Evolutionary conservation across 352 stramenopile genomes (phyloP).

Genomic region (Phytophthora niederhauseri): DNA sequence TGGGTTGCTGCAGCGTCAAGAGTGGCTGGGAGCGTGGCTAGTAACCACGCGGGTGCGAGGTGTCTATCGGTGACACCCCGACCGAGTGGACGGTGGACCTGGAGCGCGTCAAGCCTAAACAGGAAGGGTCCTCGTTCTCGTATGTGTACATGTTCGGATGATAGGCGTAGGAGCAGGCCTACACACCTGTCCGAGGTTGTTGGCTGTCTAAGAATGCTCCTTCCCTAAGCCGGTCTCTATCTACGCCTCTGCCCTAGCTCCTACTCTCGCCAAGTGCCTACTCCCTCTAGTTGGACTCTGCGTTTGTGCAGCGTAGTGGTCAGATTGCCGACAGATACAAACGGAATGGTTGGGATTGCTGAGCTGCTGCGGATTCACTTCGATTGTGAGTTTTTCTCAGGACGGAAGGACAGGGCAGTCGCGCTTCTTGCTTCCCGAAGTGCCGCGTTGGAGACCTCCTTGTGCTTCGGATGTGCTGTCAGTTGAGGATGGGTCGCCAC

Average conservation of each 20-base stretch:
- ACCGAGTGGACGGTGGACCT: background rate
- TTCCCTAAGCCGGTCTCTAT: background rate
- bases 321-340: too few species aligned
- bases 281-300: background rate
- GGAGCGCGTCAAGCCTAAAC: background rate
- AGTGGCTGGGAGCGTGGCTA: slow-evolving; percentile 2
- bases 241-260: background rate
- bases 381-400: too few species aligned
- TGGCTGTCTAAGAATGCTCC: background rate
- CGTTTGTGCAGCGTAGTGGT: background rate
- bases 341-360: too few species aligned
- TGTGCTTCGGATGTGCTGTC: too few species aligned
- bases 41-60: background rate
- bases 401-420: too few species aligned
- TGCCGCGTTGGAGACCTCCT: too few species aligned
- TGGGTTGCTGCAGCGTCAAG: background rate
- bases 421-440: too few species aligned
- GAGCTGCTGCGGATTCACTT: too few species aligned
- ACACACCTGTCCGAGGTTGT: background rate
- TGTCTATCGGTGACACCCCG: background rate
- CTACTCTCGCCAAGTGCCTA: background rate
- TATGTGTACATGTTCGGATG: background rate
- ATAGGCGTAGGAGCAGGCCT: too few species aligned
- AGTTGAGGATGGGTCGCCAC: too few species aligned
- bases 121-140: background rate